Base-by-base conservation (phyloP, 768 basidiomycete genomes). In the Russula compacta region DNA sequence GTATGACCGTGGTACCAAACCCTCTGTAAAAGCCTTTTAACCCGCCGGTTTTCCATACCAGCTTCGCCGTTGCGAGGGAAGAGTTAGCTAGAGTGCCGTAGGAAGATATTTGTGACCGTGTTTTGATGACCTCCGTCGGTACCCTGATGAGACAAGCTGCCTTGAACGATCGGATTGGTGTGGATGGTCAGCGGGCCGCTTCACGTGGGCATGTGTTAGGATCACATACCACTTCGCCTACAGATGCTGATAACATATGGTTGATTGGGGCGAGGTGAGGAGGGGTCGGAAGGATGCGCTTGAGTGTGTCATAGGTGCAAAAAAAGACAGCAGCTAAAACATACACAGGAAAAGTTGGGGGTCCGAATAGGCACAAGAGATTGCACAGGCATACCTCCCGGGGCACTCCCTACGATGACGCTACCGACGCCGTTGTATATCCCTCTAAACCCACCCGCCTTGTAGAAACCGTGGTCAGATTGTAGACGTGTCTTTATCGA, bases 401-500 rank as follows among this genome's bases (percentile, higher is more conserved):
- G 95, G 17, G 95, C 93, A 69, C 93, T 93, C 19, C 95, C 95
- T 19, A 98, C 86, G 6, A 92, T 83, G 7, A 98, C 94, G 70
- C 93, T 95, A 32, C 94, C 95, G 5, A 99, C 76, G 8, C 95
- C 95, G 66, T 89, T 87, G 75, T 99, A 99, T 6, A 98, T 81
- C 9, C 92, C 94, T 53, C 74, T 82, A 72, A 98, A 90, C 0
- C 94, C 97, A 15, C 95, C 95, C 2, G 92, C 86, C 33, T 77
- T 75, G 48, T 82, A 71, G 72, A 99, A 98, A 17, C 95, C 97
- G 68, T 90, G 85, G 3, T 84, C 71, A 6, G 93, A 88, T 69
- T 99, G 95, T 38, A 97, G 79, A 51, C 95, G 86, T 42, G 97
- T 98, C 75, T 99, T 99, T 71, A 98, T 74, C 0, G 95, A 97